These are phyloP conservation scores for Cytospora chrysosperma DNA, from an alignment of 2,329 filamentous ascomycete species.

Conservation along the genomic window DNA sequence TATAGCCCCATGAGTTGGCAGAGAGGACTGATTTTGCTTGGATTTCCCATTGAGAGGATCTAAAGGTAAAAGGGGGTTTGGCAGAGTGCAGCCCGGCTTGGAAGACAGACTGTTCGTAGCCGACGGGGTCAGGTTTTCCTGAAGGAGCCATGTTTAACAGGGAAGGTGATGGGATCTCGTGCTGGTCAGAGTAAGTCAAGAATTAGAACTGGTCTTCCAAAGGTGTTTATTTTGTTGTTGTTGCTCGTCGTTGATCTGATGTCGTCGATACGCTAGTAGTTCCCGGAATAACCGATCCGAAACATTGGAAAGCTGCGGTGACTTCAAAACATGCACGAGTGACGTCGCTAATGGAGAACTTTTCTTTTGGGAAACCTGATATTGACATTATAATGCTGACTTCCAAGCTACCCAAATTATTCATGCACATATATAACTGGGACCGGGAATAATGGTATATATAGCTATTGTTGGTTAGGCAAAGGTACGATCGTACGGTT, in stretches of 20 bases:
- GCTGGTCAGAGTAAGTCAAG: too few relatives aligned
- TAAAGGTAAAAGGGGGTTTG: constrained; percentile 21
- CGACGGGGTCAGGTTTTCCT: constrained; percentile 12
- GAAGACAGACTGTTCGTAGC: constrained; percentile 16
- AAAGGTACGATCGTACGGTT: too few relatives aligned
- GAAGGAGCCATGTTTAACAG: not conserved
- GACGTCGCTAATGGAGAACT: not conserved
- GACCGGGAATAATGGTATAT: too few relatives aligned
- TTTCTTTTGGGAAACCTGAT: not conserved
- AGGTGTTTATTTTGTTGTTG: not conserved
- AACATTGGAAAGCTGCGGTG: not conserved
- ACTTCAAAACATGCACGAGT: not conserved
- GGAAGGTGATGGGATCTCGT: too few relatives aligned
- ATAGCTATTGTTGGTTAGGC: too few relatives aligned
- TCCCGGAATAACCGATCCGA: not conserved
- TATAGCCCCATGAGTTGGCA: constrained; percentile 25
- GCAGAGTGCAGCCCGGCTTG: constrained; percentile 17
- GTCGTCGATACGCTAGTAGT: not conserved
- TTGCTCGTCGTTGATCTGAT: not conserved
- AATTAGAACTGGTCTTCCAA: too few relatives aligned
- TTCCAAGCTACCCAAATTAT: too few relatives aligned
- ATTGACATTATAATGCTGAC: too few relatives aligned
- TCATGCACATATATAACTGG: too few relatives aligned
- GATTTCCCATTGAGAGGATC: constrained; percentile 17
- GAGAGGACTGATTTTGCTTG: constrained; percentile 20